Percentiles rank a stretch among this genome's conserved stretches.
Conservation (phyloP, 1,284 basidiomycete species). For the Leccinum angustisporum region DNA sequence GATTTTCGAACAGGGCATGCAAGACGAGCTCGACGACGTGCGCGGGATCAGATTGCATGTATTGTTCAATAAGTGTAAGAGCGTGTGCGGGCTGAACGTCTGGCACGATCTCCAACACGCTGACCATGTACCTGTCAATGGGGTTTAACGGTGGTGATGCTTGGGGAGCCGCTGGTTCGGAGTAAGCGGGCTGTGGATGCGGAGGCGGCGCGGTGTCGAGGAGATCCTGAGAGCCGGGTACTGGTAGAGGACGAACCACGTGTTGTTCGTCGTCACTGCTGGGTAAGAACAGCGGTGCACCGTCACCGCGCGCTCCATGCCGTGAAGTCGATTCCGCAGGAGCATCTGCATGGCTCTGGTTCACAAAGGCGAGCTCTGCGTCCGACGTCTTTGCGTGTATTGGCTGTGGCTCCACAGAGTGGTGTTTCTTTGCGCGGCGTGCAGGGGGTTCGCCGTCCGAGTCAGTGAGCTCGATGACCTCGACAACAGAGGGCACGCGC, state of each 20-base stretch:
- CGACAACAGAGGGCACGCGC: slow-evolving; percentile 10
- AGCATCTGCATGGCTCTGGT: slow-evolving; percentile 8
- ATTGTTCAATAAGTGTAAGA: slow-evolving; percentile 43
- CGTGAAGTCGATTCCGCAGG: slow-evolving; percentile 4
- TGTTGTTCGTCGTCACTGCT: slow-evolving; percentile 13
- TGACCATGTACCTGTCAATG: slow-evolving; percentile 36
- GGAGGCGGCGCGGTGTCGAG: background rate
- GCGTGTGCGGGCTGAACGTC: slow-evolving; percentile 60
- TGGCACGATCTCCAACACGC: slow-evolving; percentile 65
- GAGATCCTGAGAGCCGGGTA: background rate
- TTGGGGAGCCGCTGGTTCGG: slow-evolving; percentile 2
- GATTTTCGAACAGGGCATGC: slow-evolving; percentile 59
- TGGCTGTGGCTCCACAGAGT: background rate
- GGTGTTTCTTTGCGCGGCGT: background rate
- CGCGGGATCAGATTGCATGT: slow-evolving; percentile 33
- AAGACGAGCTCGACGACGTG: slow-evolving; percentile 54
- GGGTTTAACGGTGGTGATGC: slow-evolving; percentile 11
- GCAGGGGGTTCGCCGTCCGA: slow-evolving; percentile 23
- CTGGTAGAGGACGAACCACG: background rate
- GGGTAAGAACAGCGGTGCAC: slow-evolving; percentile 24
- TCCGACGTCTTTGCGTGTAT: background rate
- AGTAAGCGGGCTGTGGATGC: background rate
- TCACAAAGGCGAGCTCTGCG: slow-evolving; percentile 6
- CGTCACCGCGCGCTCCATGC: background rate
- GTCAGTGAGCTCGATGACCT: slow-evolving; percentile 33